Percentiles rank a stretch among this genome's conserved stretches.
These are phyloP conservation scores for Coemansia sp. DNA, from an alignment of 192 early-diverging fungal genomes.

Conservation along the genomic window DNA sequence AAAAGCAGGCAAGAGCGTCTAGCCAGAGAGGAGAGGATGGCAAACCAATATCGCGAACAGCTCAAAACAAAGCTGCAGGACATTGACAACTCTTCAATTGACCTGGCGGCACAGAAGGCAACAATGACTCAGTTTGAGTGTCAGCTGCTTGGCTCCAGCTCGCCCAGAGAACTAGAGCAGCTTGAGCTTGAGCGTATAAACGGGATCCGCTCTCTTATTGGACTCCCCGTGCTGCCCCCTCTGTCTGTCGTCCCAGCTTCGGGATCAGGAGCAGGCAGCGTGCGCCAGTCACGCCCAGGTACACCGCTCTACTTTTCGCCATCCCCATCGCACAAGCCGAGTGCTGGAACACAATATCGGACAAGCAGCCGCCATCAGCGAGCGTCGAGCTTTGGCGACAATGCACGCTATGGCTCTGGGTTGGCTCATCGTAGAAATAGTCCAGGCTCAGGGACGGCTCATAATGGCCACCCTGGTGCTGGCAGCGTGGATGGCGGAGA, in stretches of 20 bases:
- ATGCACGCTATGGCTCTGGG: conserved; percentile 1
- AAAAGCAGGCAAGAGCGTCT: conserved; percentile 45
- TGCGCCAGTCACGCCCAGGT: conserved; percentile 44
- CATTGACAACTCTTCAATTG: conserved; percentile 33
- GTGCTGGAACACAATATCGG: background rate
- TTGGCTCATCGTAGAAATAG: background rate
- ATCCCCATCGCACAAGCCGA: conserved; percentile 25
- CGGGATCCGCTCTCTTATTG: conserved; percentile 47
- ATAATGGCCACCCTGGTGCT: background rate
- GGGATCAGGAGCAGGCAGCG: conserved; percentile 19
- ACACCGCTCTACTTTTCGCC: conserved; percentile 39
- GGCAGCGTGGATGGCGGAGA: background rate
- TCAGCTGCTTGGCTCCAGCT: conserved; percentile 40
- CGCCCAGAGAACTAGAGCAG: conserved; percentile 42
- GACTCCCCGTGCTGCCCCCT: conserved; percentile 40
- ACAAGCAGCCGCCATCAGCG: conserved; percentile 27
- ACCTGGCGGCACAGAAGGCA: conserved; percentile 39
- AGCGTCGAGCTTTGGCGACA: conserved; percentile 31
- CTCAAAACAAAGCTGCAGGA: conserved; percentile 24
- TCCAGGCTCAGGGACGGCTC: conserved; percentile 1
- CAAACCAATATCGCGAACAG: conserved; percentile 38
- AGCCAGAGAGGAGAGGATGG: conserved; percentile 40
- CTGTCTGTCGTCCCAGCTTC: conserved; percentile 6
- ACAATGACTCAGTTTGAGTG: conserved; percentile 45
- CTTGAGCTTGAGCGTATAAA: conserved; percentile 51